phyloP scores from a whole-genome alignment of 768 basidiomycete genomes.

The Lactifluus echinatus region DNA sequence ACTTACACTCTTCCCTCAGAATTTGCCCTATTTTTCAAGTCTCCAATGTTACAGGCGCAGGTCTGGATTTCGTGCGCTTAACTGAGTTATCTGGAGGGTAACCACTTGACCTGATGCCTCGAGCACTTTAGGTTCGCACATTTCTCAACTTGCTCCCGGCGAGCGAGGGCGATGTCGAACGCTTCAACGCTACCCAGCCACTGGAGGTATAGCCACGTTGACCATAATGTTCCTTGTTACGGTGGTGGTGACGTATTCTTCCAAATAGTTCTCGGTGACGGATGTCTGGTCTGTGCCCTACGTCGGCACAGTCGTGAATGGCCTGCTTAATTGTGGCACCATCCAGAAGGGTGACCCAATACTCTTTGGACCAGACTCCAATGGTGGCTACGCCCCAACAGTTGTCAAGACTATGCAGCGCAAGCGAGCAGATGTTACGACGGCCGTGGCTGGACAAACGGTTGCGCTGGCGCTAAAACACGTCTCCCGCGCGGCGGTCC shows the following conservation, averaged over 20 bases:
- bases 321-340: constrained; percentile 68
- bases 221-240: neutral
- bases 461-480: constrained; percentile 91
- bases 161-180: constrained; percentile 73
- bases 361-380: constrained; percentile 84
- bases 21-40: constrained; percentile 87
- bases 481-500: constrained; percentile 65
- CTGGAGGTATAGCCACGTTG: constrained; percentile 46
- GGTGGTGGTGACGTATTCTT: constrained; percentile 6
- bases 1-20: constrained; percentile 31
- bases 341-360: constrained; percentile 75
- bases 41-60: constrained; percentile 93
- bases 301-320: constrained; percentile 78
- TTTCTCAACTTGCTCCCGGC: constrained; percentile 89
- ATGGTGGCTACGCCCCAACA: constrained; percentile 77
- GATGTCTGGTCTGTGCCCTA: constrained; percentile 87
- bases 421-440: constrained; percentile 74
- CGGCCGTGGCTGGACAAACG: constrained; percentile 92
- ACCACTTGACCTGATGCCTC: neutral
- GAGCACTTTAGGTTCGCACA: constrained; percentile 52
- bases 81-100: neutral
- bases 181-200: constrained; percentile 72
- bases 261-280: constrained; percentile 64
- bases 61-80: constrained; percentile 59
- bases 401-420: constrained; percentile 88